Conservation (phyloP, 352 stramenopile genomes). For the Blastocystis sp. region DNA sequence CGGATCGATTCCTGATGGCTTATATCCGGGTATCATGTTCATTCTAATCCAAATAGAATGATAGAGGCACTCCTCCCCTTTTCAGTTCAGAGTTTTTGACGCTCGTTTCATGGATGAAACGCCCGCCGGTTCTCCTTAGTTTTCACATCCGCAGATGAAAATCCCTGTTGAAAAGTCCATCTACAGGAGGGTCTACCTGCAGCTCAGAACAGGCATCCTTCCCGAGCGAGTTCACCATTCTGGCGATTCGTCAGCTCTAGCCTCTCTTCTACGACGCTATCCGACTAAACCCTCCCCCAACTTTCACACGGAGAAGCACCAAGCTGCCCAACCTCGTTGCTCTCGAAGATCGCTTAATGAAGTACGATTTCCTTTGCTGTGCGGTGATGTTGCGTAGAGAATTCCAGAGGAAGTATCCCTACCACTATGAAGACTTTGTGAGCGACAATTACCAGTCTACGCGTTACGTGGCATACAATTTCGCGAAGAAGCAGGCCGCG, state of each 20-base stretch:
- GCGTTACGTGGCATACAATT: constrained; percentile 64
- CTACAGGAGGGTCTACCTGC: constrained; percentile 66
- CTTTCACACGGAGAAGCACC: constrained; percentile 24
- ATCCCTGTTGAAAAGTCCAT: constrained; percentile 67
- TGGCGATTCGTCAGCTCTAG: background rate
- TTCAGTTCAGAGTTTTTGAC: background rate
- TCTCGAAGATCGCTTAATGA: constrained; percentile 64
- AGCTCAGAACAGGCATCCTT: constrained; percentile 60
- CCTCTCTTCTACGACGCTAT: constrained; percentile 62
- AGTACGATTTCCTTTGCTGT: background rate
- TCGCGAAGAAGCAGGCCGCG: constrained; percentile 42
- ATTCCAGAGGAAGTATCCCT: constrained; percentile 65
- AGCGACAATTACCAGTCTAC: constrained; percentile 51
- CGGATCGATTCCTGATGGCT: background rate
- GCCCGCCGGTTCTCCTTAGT: background rate
- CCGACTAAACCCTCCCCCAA: constrained; percentile 38
- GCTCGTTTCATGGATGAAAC: background rate
- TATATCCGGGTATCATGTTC: background rate
- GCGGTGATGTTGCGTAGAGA: constrained; percentile 2
- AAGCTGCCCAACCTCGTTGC: constrained; percentile 53
- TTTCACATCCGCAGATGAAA: constrained; percentile 7
- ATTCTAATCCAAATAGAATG: background rate
- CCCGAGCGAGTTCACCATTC: constrained; percentile 27
- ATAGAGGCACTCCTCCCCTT: background rate
- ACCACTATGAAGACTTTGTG: constrained; percentile 66